Base-by-base conservation (phyloP, 371 early-diverging fungal genomes). In the Apophysomyces variabilis region DNA sequence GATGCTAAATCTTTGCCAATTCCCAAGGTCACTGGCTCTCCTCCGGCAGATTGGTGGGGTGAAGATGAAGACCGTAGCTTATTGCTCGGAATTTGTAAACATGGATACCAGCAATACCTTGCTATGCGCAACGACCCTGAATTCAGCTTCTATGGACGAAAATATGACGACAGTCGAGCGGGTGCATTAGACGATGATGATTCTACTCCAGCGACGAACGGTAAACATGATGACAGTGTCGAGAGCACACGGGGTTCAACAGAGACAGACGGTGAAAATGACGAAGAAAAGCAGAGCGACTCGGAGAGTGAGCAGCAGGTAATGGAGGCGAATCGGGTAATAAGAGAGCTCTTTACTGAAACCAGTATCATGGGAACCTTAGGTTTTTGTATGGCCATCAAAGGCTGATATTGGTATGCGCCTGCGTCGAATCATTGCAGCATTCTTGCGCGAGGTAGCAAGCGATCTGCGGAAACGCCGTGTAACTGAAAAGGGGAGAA, bases 41-140 rank as follows among this genome's bases (percentile, higher is more conserved):
- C 89, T 12, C 93, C 92, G 11, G 87, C 85, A 0, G 61, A 74
- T 0, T 92, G 94, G 93, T 95, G 95, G 95, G 88, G 90, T 21
- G 75, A 80, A 4, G 69, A 80, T 13, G 89, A 92, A 73, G 95
- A 95, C 62, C 84, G 89, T 11, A 89, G 90, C 70, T 58, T 95
- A 61, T 63, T 93, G 66, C 70, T 93, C 43, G 93, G 93, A 38
- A 90, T 91, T n/a, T 79, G 85, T 66, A 90, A 88, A 63, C 86
- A 93, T 67, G 95, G 95, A 6, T 95, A 93, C 71, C 87, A 88
- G 62, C 87, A 90, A 72, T 79, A 89, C 59, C 76, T 76, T 1
- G 80, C 79, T 26, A 85, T 90, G 64, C 78, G 89, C 36, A 78
- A 76, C n/a, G 92, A 92, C 60, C 85, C 84, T 7, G 89, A 88